Evolutionary conservation across 2,329 filamentous ascomycete genomes (phyloP).

Genomic region (Verticillium albo-atrum): DNA sequence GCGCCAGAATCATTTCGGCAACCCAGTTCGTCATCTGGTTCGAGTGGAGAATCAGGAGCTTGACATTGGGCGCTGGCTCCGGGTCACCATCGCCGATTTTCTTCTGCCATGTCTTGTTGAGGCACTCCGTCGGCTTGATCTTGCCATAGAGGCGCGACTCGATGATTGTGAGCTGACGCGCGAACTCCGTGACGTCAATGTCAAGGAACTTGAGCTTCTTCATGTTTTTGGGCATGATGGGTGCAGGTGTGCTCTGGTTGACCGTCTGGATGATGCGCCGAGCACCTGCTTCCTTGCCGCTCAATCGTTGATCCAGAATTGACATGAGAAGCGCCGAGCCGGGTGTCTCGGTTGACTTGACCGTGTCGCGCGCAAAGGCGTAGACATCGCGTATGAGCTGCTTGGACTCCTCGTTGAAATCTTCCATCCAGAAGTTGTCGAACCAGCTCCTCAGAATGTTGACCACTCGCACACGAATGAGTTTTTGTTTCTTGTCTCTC

Average conservation of each 20-base stretch:
- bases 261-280: conserved; percentile 85
- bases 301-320: conserved; percentile 82
- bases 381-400: conserved; percentile 85
- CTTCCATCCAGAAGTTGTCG: conserved; percentile 98
- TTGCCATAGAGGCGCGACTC: conserved; percentile 93
- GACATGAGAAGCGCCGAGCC: conserved; percentile 81
- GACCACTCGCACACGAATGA: conserved; percentile 91
- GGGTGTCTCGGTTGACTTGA: conserved; percentile 90
- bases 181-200: conserved; percentile 93
- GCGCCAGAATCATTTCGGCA: conserved; percentile 95
- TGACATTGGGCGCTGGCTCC: conserved; percentile 89
- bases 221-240: conserved; percentile 98
- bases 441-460: conserved; percentile 99
- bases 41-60: conserved; percentile 92
- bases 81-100: conserved; percentile 77
- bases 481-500: conserved; percentile 92
- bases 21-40: conserved; percentile 99
- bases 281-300: conserved; percentile 79
- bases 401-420: conserved; percentile 76
- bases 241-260: conserved; percentile 74
- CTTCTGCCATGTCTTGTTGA: conserved; percentile 99
- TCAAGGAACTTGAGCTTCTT: conserved; percentile 98
- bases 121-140: conserved; percentile 90
- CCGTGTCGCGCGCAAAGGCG: conserved; percentile 84
- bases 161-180: conserved; percentile 94